Base-by-base conservation (phyloP, 352 stramenopile genomes). In the Globisporangium sylvaticum region DNA sequence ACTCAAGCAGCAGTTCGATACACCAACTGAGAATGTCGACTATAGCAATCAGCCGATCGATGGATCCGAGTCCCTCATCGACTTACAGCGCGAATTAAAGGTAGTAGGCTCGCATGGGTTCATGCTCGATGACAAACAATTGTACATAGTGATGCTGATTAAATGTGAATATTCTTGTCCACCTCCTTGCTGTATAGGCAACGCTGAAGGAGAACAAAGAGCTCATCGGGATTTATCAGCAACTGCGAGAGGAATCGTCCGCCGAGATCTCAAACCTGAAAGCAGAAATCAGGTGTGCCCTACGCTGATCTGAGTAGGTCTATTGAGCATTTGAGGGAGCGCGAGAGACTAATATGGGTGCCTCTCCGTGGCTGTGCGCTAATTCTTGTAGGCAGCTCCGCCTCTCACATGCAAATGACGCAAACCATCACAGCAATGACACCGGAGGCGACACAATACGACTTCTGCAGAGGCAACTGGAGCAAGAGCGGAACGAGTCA, bases 161-260 rank as follows among this genome's bases (percentile, higher is more conserved):
- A 5, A 12, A 4, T 20, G 7, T 9, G 42, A 7, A 22, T 24
- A 20, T 1, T 50, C 7, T 1, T 50, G 20, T 50, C 5, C 42
- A 22, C 15, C 20, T 22, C 20, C 20, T 50, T 24, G 6, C 4
- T 68, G 22, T 63, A 15, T 48, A 92, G 77, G 64, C 79, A 15
- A 90, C 82, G 10, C 79, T 90, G 39, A 66, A 80, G 27, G 83
- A 92, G 58, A 89, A 91, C 69, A 92, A 89, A 58, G 85, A 94
- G 60, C 62, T 94, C 3, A 81, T 91, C n/a, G 59, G 42, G 0
- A 80, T 92, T 22, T 94, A 92, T 58, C 74, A 94, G 64, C 84
- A 90, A 48, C 72, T 88, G 25, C 77, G 78, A 54, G 78, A 87
- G 50, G 78, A 92, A 12, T 87, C 85, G 8, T 67, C 70, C 0